Evolutionary conservation across 2,329 filamentous ascomycete species (phyloP).

Genomic region (Mycosphaerella arachidis): DNA sequence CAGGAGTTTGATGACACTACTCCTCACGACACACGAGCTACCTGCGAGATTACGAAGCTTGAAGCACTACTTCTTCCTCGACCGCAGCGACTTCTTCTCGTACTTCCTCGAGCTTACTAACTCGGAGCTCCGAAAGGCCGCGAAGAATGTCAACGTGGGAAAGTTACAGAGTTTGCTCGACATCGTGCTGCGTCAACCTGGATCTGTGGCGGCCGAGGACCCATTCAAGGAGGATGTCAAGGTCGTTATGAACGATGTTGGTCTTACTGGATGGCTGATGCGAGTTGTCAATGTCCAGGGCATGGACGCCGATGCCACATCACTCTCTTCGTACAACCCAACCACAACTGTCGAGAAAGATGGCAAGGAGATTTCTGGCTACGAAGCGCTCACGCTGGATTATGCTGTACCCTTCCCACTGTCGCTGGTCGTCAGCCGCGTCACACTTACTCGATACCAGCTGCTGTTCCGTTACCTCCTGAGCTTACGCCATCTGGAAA

Average conservation of each 20-base stretch:
- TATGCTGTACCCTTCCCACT: constrained; percentile 93
- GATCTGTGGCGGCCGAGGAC: constrained; percentile 87
- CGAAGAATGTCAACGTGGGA: constrained; percentile 80
- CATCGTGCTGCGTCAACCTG: constrained; percentile 90
- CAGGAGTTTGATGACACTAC: constrained; percentile 81
- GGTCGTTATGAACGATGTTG: constrained; percentile 92
- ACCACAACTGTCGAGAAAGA: constrained; percentile 62
- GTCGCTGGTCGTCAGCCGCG: constrained; percentile 89
- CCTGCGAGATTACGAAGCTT: constrained; percentile 81
- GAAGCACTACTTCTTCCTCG: constrained; percentile 99
- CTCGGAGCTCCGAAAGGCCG: constrained; percentile 78
- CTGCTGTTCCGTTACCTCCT: constrained; percentile 91
- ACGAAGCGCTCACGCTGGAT: constrained; percentile 88
- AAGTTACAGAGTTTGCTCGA: constrained; percentile 96
- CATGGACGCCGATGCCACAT: constrained; percentile 62
- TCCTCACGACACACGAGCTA: constrained; percentile 87
- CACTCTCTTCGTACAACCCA: constrained; percentile 61
- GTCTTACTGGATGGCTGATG: constrained; percentile 89
- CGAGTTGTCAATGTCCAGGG: constrained; percentile 95
- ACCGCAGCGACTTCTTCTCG: constrained; percentile 95
- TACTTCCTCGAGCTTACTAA: constrained; percentile 92
- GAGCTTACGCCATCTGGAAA: constrained; percentile 83
- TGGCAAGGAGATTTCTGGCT: constrained; percentile 83
- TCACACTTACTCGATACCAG: constrained; percentile 96
- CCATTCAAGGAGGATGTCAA: constrained; percentile 98